A percentile compares a stretch with the other conserved stretches of the same genome.
phyloP scores from a whole-genome alignment of 1,284 basidiomycete genomes.

The Leccinum insolens region DNA sequence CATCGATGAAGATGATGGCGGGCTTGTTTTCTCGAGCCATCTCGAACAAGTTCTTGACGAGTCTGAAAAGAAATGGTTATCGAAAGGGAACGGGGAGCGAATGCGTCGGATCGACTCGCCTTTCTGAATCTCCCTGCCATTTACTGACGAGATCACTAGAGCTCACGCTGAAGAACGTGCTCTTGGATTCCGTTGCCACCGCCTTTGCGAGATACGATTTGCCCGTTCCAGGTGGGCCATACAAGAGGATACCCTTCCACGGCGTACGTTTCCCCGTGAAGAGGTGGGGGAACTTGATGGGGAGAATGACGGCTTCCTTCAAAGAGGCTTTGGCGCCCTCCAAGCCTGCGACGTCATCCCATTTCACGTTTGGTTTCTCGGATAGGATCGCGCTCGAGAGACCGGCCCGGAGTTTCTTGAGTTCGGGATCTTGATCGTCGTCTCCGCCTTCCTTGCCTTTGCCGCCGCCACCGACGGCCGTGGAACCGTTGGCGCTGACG shows the following conservation, averaged over 20 bases:
- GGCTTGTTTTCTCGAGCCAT: constrained; percentile 97
- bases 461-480: constrained; percentile 53
- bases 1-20: constrained; percentile 98
- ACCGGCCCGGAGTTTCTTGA: constrained; percentile 92
- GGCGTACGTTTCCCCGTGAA: constrained; percentile 99
- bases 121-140: constrained; percentile 99
- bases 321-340: constrained; percentile 94
- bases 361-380: constrained; percentile 95
- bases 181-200: constrained; percentile 98
- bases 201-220: constrained; percentile 97
- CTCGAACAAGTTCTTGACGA: constrained; percentile 96
- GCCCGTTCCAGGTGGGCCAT: constrained; percentile 95
- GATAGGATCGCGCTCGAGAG: constrained; percentile 88
- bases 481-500: constrained; percentile 80
- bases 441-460: constrained; percentile 76
- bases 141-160: constrained; percentile 97
- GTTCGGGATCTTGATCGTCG: constrained; percentile 87
- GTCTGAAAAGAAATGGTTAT: constrained; percentile 44
- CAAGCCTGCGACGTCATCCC: constrained; percentile 98
- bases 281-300: constrained; percentile 98
- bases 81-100: neutral
- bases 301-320: constrained; percentile 98
- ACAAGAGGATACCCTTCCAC: constrained; percentile 94
- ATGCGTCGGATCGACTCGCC: constrained; percentile 51
- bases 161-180: constrained; percentile 97